These are phyloP conservation scores for Lagenaria siceraria DNA, from an alignment of 306 rosid species.

Conservation along the genomic window DNA sequence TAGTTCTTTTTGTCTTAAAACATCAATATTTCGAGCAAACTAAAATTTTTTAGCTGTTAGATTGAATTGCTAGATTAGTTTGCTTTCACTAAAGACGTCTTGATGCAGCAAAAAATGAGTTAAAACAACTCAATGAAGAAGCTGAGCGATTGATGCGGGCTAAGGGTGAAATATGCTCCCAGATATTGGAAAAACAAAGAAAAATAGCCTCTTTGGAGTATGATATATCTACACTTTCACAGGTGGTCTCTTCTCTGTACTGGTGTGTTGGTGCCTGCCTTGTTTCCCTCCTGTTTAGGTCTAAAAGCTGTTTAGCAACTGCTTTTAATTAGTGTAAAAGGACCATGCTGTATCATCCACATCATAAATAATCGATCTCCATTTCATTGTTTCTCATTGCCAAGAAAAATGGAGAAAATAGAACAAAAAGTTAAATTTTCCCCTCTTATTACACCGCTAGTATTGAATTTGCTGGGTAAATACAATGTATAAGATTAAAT, in stretches of 20 bases:
- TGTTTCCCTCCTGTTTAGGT: background rate
- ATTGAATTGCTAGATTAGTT: background rate
- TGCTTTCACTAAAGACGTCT: background rate
- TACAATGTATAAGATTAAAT: background rate
- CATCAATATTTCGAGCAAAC: background rate
- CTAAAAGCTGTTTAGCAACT: background rate
- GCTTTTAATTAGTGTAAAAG: background rate
- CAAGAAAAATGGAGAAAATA: background rate
- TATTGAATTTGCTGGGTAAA: background rate
- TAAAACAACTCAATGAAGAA: constrained; percentile 31
- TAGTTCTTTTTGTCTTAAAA: background rate
- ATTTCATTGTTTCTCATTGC: background rate
- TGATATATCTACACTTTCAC: constrained; percentile 48
- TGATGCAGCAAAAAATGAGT: constrained; percentile 48
- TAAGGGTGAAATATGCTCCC: constrained; percentile 62
- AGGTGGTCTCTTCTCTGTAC: constrained; percentile 29
- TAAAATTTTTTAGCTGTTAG: background rate
- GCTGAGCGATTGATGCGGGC: constrained; percentile 33
- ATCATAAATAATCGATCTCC: background rate
- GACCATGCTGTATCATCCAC: background rate
- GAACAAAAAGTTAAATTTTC: background rate
- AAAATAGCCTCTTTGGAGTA: constrained; percentile 40
- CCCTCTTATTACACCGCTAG: background rate
- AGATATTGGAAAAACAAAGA: constrained; percentile 55
- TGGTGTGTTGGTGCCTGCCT: background rate